These are phyloP conservation scores for Zymoseptoria passerinii DNA, from an alignment of 2,329 filamentous ascomycete genomes.

Conservation along the genomic window DNA sequence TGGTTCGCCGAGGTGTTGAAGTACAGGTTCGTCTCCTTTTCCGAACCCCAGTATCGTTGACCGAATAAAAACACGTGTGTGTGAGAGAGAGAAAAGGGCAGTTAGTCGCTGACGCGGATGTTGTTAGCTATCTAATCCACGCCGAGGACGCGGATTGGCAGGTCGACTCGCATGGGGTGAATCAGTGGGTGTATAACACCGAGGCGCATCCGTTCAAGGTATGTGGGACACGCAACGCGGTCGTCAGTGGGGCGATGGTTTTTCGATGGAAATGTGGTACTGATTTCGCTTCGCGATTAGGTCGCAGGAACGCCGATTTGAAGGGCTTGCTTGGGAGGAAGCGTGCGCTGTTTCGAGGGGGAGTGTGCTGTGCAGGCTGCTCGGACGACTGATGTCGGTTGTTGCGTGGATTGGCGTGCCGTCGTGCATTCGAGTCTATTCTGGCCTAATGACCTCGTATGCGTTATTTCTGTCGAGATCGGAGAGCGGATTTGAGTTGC, in stretches of 20 bases:
- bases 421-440: no score
- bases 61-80: no score
- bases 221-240: background rate
- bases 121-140: slow-evolving; percentile 60
- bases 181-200: slow-evolving; percentile 56
- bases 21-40: slow-evolving; percentile 48
- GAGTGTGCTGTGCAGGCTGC: no score
- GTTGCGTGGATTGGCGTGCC: no score
- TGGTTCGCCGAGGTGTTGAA: slow-evolving; percentile 83
- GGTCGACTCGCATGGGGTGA: slow-evolving; percentile 41
- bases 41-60: no score
- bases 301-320: slow-evolving; percentile 5
- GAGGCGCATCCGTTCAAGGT: slow-evolving; percentile 55
- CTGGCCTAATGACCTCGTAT: no score
- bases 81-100: background rate
- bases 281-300: background rate
- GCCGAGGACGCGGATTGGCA: slow-evolving; percentile 42
- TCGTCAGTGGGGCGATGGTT: background rate
- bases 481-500: no score
- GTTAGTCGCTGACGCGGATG: background rate
- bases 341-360: no score
- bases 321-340: background rate
- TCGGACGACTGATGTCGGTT: no score
- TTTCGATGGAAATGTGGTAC: background rate
- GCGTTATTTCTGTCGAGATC: no score